Percentiles rank a stretch among this genome's conserved stretches.
Conservation (phyloP, 2,329 filamentous ascomycete genomes). For the Pseudocercospora macadamiae region DNA sequence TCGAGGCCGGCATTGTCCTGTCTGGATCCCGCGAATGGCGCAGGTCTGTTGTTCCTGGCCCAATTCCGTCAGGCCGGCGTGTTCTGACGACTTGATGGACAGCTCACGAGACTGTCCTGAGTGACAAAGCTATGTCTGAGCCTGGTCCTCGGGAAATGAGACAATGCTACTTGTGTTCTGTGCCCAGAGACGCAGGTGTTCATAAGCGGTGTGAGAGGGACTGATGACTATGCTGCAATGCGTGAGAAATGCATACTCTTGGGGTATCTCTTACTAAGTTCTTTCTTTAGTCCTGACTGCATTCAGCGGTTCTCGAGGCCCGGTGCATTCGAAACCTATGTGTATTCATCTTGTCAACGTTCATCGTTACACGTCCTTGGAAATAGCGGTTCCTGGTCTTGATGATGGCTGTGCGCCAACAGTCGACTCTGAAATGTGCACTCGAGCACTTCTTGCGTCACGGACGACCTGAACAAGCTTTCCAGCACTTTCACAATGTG, state of each 20-base stretch:
- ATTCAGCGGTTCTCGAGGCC: too few species aligned
- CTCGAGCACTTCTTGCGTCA: conserved; percentile 19
- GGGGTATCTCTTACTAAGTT: conserved; percentile 2
- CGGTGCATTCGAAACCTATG: too few species aligned
- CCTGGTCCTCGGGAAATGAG: neutral
- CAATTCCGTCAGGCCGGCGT: neutral
- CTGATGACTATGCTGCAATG: neutral
- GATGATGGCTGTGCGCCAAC: conserved; percentile 12
- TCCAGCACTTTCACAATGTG: conserved; percentile 76
- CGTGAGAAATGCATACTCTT: neutral
- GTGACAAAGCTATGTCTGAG: neutral
- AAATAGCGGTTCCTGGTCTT: conserved; percentile 21
- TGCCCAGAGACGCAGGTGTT: too few species aligned
- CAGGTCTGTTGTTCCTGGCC: neutral
- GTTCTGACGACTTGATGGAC: neutral
- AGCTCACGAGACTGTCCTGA: neutral
- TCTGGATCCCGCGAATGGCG: too few species aligned
- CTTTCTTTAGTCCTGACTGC: neutral
- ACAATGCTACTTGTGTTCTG: too few species aligned
- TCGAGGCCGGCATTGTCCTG: neutral
- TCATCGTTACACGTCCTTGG: conserved; percentile 3
- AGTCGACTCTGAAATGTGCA: conserved; percentile 22
- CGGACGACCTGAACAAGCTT: conserved; percentile 70
- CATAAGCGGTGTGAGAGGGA: neutral
- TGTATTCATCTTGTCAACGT: too few species aligned